Evolutionary conservation across 108 stramenopile genomes (phyloP).

Genomic region (Discostella pseudostelligera): DNA sequence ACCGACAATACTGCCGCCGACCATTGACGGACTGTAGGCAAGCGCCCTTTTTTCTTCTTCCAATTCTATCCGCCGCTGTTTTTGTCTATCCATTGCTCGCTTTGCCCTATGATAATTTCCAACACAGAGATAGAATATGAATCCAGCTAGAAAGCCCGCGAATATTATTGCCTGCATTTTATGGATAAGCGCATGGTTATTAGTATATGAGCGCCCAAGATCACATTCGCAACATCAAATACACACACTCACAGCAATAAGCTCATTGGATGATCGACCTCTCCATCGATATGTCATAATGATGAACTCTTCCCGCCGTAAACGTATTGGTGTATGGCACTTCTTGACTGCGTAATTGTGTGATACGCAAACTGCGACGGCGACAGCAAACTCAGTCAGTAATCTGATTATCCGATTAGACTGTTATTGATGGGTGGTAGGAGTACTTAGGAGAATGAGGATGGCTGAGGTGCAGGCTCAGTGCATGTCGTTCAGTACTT

Average conservation of each 20-base stretch:
- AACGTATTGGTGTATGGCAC: neutral
- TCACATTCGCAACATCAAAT: neutral
- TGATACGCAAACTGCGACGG: neutral
- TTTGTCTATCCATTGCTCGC: constrained; percentile 76
- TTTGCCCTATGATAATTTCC: constrained; percentile 86
- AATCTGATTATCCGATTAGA: no score
- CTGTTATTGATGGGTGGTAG: no score
- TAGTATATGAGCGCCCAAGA: neutral
- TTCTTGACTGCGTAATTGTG: no score
- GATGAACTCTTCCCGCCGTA: neutral
- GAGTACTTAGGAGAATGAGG: no score
- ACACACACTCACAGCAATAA: constrained; percentile 52
- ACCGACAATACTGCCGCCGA: constrained; percentile 25
- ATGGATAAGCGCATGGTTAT: neutral
- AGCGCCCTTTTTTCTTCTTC: constrained; percentile 47
- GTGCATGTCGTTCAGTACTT: no score
- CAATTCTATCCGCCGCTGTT: constrained; percentile 56
- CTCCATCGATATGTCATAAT: constrained; percentile 62
- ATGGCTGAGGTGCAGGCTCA: no score
- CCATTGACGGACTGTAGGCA: constrained; percentile 23
- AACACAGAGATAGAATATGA: constrained; percentile 77
- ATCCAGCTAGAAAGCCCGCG: constrained; percentile 70
- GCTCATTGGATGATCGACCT: constrained; percentile 63
- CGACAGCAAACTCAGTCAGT: no score
- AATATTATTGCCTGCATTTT: constrained; percentile 53